These are phyloP conservation scores for Noccaea bulbosa DNA, from an alignment of 345 rosid genomes.

Conservation along the genomic window DNA sequence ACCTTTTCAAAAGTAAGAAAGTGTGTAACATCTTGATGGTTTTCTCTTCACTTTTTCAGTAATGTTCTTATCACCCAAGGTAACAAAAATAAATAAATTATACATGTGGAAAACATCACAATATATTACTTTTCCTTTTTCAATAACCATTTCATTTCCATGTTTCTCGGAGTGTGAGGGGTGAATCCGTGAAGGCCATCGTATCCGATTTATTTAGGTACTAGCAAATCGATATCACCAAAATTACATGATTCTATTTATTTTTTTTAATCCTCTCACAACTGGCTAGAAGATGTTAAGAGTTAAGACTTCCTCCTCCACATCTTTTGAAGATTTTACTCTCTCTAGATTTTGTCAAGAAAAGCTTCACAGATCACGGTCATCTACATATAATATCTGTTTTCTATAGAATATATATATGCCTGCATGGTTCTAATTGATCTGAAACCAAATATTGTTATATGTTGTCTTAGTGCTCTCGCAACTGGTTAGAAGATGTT, in stretches of 20 bases:
- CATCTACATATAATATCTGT: neutral
- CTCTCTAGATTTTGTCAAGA: constrained; percentile 11
- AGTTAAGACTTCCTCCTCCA: constrained; percentile 2
- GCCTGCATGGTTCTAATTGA: neutral
- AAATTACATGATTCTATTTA: constrained; percentile 13
- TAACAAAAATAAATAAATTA: neutral
- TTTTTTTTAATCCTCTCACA: neutral
- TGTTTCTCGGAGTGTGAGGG: neutral
- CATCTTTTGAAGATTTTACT: constrained; percentile 24
- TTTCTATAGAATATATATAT: neutral
- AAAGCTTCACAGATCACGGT: constrained; percentile 9
- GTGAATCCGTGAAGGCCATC: constrained; percentile 12
- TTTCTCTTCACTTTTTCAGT: constrained; percentile 2
- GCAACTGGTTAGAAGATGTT: constrained; percentile 26
- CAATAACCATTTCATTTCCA: neutral
- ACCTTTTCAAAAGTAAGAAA: constrained; percentile 1
- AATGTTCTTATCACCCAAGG: neutral
- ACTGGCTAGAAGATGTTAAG: neutral
- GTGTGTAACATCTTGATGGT: constrained; percentile 6
- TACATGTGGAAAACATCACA: constrained; percentile 12
- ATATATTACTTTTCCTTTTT: constrained; percentile 20
- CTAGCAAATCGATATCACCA: neutral
- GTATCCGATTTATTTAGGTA: neutral
- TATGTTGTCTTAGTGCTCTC: neutral
- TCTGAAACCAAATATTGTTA: constrained; percentile 8